A percentile compares a stretch with the other conserved stretches of the same genome.
Conservation (phyloP, 2,329 filamentous ascomycete genomes). For the Ophiostoma triangulosporum region DNA sequence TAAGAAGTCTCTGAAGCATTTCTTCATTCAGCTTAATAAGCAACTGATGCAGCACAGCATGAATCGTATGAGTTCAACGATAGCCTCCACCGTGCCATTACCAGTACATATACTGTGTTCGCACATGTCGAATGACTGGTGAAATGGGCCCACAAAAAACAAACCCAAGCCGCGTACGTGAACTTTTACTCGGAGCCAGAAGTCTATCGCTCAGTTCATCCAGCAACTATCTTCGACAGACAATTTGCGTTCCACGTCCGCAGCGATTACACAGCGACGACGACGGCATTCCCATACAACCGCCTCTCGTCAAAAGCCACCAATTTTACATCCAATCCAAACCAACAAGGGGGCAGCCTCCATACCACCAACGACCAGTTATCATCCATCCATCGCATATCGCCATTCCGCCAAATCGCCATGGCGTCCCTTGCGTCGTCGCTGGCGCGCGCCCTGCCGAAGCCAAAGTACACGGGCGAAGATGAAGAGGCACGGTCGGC, state of each 20-base stretch:
- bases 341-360: not conserved
- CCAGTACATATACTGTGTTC: not conserved
- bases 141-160: not conserved
- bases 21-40: too few relatives aligned
- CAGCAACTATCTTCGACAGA: not conserved
- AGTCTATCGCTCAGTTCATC: not conserved
- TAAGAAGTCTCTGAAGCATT: too few relatives aligned
- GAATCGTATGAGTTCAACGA: not conserved
- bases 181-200: constrained; percentile 2
- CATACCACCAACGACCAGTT: too few relatives aligned
- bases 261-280: not conserved
- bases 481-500: constrained; percentile 66
- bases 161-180: constrained; percentile 9
- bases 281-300: too few relatives aligned
- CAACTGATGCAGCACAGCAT: too few relatives aligned
- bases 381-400: not conserved
- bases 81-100: not conserved
- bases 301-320: too few relatives aligned
- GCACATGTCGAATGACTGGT: not conserved
- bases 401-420: not conserved
- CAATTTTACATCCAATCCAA: not conserved
- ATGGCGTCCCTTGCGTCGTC: constrained; percentile 60
- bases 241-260: not conserved
- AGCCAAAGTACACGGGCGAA: constrained; percentile 82
- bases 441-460: constrained; percentile 68